Percentiles rank a stretch among this genome's conserved stretches.
phyloP scores from a whole-genome alignment of 805 yeast genomes.

The Clavispora santaluciae region DNA sequence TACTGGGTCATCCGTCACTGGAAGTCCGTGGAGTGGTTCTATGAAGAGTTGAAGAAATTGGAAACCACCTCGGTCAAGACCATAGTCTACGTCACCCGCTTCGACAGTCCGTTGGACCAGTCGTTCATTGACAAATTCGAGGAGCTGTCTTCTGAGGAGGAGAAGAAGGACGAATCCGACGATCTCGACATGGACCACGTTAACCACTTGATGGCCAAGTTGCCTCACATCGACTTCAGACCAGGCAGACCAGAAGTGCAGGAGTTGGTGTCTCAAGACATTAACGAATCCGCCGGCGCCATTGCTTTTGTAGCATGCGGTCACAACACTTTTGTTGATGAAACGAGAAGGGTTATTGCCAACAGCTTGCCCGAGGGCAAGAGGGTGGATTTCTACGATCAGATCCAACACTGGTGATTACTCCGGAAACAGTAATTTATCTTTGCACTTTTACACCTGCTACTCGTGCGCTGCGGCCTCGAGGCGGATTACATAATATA shows the following conservation, averaged over 20 bases:
- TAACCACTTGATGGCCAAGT: constrained; percentile 15
- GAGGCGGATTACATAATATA: no score
- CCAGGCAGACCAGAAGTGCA: constrained; percentile 41
- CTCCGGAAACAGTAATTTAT: background rate
- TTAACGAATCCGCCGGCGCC: constrained; percentile 32
- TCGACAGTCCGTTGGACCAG: constrained; percentile 14
- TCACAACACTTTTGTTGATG: constrained; percentile 55
- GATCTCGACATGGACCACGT: constrained; percentile 1
- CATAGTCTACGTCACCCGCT: constrained; percentile 28
- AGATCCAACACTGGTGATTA: constrained; percentile 61
- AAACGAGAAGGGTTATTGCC: constrained; percentile 45
- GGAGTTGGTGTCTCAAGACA: constrained; percentile 31
- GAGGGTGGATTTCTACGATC: constrained; percentile 69
- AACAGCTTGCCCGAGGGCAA: constrained; percentile 35
- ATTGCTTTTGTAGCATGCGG: constrained; percentile 59
- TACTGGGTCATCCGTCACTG: constrained; percentile 39
- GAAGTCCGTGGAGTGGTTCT: constrained; percentile 37
- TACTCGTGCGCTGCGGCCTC: no score
- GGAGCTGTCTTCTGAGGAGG: constrained; percentile 9
- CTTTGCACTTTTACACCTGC: no score
- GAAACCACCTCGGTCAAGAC: constrained; percentile 31
- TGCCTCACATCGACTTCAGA: constrained; percentile 38
- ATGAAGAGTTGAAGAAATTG: constrained; percentile 30
- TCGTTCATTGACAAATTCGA: constrained; percentile 9
- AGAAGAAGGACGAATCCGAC: constrained; percentile 10